Conservation (phyloP, 1,284 basidiomycete species). For the Blastosporella zonata region DNA sequence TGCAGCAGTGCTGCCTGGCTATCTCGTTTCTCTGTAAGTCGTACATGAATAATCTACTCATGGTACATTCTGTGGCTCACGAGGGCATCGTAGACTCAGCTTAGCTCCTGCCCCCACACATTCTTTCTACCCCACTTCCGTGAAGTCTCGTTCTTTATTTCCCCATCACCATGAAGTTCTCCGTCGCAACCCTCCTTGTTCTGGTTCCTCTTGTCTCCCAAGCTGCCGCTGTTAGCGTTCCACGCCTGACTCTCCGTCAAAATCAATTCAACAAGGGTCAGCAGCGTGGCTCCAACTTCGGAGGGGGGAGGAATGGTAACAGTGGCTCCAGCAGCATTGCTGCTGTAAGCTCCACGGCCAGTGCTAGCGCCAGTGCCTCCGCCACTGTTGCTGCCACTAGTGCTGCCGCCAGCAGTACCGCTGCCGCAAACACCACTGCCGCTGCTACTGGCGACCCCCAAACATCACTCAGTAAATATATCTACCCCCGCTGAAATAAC, state of each 20-base stretch:
- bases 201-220: conserved; percentile 42
- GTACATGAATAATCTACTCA: not conserved
- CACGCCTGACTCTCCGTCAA: conserved; percentile 30
- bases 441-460: conserved; percentile 33
- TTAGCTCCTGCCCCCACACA: conserved; percentile 22
- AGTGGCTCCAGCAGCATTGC: conserved; percentile 6
- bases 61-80: not conserved
- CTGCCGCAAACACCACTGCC: conserved; percentile 16
- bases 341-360: conserved; percentile 24
- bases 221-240: conserved; percentile 31
- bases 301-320: conserved; percentile 1
- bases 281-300: not conserved
- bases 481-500: conserved; percentile 10
- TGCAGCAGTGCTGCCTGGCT: conserved; percentile 44
- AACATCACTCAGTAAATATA: conserved; percentile 34
- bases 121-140: conserved; percentile 30
- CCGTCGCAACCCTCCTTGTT: conserved; percentile 38
- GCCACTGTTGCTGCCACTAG: conserved; percentile 18
- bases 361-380: conserved; percentile 3
- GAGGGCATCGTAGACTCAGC: conserved; percentile 18
- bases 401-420: conserved; percentile 1
- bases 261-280: conserved; percentile 17
- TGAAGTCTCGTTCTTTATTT: conserved; percentile 36
- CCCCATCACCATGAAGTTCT: conserved; percentile 50
- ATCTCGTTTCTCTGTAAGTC: conserved; percentile 21